A percentile compares a stretch with the other conserved stretches of the same genome.
Evolutionary conservation across 1,139 yeast species (phyloP).

Genomic region (Kluyveromyces sp.): DNA sequence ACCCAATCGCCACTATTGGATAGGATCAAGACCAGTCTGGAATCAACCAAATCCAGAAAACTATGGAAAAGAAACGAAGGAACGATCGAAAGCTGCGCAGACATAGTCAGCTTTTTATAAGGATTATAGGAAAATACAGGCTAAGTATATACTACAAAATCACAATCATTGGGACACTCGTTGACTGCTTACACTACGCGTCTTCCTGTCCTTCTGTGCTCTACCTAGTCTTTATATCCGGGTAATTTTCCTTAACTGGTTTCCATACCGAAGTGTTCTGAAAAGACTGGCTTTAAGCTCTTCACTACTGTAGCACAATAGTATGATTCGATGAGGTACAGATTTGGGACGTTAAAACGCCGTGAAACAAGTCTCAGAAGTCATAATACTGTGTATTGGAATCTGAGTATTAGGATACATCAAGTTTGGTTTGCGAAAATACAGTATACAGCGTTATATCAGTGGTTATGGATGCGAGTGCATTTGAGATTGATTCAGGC

Average conservation of each 20-base stretch:
- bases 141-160: no score
- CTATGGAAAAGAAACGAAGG: constrained; percentile 8
- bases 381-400: background rate
- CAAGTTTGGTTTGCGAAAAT: background rate
- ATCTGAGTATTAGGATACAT: background rate
- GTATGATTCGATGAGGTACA: background rate
- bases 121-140: background rate
- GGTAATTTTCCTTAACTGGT: no score
- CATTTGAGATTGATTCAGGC: constrained; percentile 7
- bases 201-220: no score
- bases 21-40: constrained; percentile 10
- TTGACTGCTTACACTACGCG: no score
- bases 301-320: background rate
- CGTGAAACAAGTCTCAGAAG: background rate
- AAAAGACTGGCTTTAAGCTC: background rate
- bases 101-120: constrained; percentile 4
- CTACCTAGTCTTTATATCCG: background rate
- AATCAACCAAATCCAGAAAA: constrained; percentile 4
- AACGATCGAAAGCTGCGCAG: constrained; percentile 7
- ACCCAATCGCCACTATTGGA: constrained; percentile 6
- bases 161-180: no score
- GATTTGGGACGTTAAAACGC: background rate
- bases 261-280: background rate
- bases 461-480: constrained; percentile 2
- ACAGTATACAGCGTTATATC: background rate